Percentiles rank a stretch among this genome's conserved stretches.
These are phyloP conservation scores for Ogataea neopini DNA, from an alignment of 805 yeast genomes.

Conservation along the genomic window DNA sequence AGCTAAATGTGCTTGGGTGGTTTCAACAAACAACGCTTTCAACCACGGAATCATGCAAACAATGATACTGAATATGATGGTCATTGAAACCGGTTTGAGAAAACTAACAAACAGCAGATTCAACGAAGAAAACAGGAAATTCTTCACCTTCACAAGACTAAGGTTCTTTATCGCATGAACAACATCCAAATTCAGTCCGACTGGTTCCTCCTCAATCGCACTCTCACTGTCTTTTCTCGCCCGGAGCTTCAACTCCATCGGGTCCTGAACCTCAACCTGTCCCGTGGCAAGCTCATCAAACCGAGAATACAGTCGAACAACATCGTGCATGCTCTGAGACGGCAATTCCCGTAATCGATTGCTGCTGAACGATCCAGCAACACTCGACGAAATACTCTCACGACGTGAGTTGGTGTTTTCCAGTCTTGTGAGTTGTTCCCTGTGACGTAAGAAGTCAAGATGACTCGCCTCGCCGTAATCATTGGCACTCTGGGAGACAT, in stretches of 20 bases:
- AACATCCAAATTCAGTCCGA: conserved; percentile 3
- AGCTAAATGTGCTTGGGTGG: conserved; percentile 50
- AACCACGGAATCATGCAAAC: conserved; percentile 88
- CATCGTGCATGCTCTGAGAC: conserved; percentile 44
- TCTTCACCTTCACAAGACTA: conserved; percentile 2
- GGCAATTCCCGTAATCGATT: conserved; percentile 36
- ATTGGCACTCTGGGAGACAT: not conserved
- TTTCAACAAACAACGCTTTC: conserved; percentile 63
- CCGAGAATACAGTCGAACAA: conserved; percentile 55
- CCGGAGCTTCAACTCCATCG: conserved; percentile 14
- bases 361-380: conserved; percentile 10
- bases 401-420: conserved; percentile 8
- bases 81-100: conserved; percentile 67
- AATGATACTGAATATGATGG: conserved; percentile 63
- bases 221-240: not conserved
- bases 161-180: conserved; percentile 4
- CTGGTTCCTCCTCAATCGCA: not conserved
- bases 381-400: conserved; percentile 12
- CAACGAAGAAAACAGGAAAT: conserved; percentile 7
- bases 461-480: conserved; percentile 9
- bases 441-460: conserved; percentile 5
- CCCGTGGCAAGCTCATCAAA: conserved; percentile 36
- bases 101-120: conserved; percentile 43
- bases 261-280: conserved; percentile 19
- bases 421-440: not conserved